A percentile compares a stretch with the other conserved stretches of the same genome.
phyloP scores from a whole-genome alignment of 139 green algal species.

The Picochlorum sp. region DNA sequence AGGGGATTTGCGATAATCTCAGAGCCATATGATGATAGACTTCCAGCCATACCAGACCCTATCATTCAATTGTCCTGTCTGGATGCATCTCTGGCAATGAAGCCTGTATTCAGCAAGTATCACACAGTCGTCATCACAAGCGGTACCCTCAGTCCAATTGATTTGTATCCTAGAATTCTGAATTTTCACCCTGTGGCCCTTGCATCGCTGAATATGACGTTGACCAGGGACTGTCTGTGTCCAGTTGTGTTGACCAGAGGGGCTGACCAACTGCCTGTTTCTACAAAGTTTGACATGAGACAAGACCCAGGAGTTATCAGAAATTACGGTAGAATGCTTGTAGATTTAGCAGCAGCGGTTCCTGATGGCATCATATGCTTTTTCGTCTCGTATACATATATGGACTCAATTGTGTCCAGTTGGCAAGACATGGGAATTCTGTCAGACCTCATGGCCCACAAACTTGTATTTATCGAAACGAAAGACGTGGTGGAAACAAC shows the following conservation, averaged over 20 bases:
- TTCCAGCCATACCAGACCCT: conserved; percentile 86
- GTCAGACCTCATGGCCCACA: conserved; percentile 85
- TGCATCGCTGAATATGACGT: conserved; percentile 84
- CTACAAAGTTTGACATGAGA: conserved; percentile 88
- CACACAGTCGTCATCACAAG: conserved; percentile 95
- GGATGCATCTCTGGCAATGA: conserved; percentile 91
- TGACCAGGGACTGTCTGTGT: conserved; percentile 93
- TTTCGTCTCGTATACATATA: conserved; percentile 98
- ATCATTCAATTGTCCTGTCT: conserved; percentile 92
- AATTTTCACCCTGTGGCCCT: conserved; percentile 89
- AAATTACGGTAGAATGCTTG: conserved; percentile 90
- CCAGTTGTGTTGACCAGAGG: conserved; percentile 89
- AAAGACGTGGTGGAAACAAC: conserved; percentile 97
- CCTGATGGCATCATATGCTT: conserved; percentile 95
- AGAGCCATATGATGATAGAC: conserved; percentile 93
- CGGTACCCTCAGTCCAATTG: conserved; percentile 91
- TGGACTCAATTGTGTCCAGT: conserved; percentile 86
- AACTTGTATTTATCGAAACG: conserved; percentile 98
- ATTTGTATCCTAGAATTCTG: conserved; percentile 95
- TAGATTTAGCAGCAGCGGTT: conserved; percentile 78
- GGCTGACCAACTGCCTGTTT: conserved; percentile 83
- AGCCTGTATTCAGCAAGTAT: conserved; percentile 88
- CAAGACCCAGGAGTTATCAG: conserved; percentile 56
- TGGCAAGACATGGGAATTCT: conserved; percentile 96
- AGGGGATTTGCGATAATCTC: conserved; percentile 96